These are phyloP conservation scores for Talaromyces proteolyticus DNA, from an alignment of 495 filamentous ascomycete genomes.

Conservation along the genomic window DNA sequence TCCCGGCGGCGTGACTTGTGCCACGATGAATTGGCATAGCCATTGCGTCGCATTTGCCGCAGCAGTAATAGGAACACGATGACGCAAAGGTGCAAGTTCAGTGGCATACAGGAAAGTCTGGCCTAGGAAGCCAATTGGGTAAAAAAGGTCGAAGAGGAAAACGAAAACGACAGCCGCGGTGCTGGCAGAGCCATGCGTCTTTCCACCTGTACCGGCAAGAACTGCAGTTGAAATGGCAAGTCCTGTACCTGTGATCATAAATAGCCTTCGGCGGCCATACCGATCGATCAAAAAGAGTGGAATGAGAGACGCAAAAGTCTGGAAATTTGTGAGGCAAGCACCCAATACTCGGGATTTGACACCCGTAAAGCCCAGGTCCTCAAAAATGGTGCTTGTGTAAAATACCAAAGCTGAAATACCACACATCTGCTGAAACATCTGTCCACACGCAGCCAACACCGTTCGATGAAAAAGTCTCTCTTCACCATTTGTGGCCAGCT, in stretches of 20 bases:
- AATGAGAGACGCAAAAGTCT: conserved; percentile 18
- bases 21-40: conserved; percentile 19
- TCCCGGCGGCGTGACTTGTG: background rate
- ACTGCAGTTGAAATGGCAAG: conserved; percentile 34
- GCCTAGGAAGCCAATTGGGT: conserved; percentile 43
- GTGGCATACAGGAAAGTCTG: conserved; percentile 44
- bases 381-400: conserved; percentile 21
- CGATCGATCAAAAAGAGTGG: conserved; percentile 19
- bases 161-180: conserved; percentile 32
- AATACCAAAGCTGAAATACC: conserved; percentile 17
- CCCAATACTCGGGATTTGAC: conserved; percentile 15
- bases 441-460: conserved; percentile 15
- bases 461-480: conserved; percentile 18
- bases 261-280: conserved; percentile 24
- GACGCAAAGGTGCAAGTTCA: conserved; percentile 39
- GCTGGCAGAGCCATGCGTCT: background rate
- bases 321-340: conserved; percentile 13
- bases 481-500: conserved; percentile 13
- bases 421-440: conserved; percentile 18
- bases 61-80: conserved; percentile 36
- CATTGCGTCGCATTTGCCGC: conserved; percentile 35
- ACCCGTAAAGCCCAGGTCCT: conserved; percentile 15
- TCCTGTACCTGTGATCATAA: conserved; percentile 29
- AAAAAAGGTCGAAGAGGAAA: conserved; percentile 43
- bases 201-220: conserved; percentile 16